These are phyloP conservation scores for Plectosphaerella sp. DNA, from an alignment of 2,329 filamentous ascomycete genomes.

Conservation along the genomic window DNA sequence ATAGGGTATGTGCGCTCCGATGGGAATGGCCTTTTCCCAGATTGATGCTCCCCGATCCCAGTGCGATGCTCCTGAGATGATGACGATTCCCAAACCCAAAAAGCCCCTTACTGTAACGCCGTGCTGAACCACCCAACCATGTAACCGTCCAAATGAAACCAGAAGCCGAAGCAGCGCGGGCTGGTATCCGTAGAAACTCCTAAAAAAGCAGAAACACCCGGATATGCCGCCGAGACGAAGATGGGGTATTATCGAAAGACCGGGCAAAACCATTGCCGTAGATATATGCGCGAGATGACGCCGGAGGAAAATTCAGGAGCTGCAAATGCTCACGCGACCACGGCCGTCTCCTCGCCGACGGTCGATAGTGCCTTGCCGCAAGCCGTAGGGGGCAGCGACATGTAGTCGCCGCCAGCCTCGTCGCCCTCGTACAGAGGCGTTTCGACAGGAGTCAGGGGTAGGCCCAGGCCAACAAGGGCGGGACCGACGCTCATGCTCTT, in stretches of 20 bases:
- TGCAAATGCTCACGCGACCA: background rate
- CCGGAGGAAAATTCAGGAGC: background rate
- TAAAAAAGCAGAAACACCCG: too few species aligned
- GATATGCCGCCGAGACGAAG: too few species aligned
- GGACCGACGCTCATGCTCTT: constrained; percentile 34
- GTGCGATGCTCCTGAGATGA: too few species aligned
- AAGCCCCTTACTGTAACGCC: too few species aligned
- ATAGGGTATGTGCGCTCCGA: constrained; percentile 4
- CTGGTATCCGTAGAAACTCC: too few species aligned
- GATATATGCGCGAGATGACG: background rate
- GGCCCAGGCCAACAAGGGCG: constrained; percentile 31
- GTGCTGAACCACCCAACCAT: too few species aligned
- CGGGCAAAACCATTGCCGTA: background rate
- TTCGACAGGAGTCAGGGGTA: constrained; percentile 35
- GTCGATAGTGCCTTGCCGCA: constrained; percentile 5
- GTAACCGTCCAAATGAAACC: too few species aligned
- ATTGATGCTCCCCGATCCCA: too few species aligned
- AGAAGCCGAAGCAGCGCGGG: too few species aligned
- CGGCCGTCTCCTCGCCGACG: constrained; percentile 8
- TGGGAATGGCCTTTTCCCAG: background rate
- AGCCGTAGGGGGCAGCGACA: constrained; percentile 4
- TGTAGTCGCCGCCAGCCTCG: constrained; percentile 8
- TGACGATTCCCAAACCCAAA: too few species aligned
- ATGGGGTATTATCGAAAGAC: background rate
- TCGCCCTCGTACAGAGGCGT: constrained; percentile 18